A percentile compares a stretch with the other conserved stretches of the same genome.
These are phyloP conservation scores for Moelleriella libera DNA, from an alignment of 2,329 filamentous ascomycete genomes.

Conservation along the genomic window DNA sequence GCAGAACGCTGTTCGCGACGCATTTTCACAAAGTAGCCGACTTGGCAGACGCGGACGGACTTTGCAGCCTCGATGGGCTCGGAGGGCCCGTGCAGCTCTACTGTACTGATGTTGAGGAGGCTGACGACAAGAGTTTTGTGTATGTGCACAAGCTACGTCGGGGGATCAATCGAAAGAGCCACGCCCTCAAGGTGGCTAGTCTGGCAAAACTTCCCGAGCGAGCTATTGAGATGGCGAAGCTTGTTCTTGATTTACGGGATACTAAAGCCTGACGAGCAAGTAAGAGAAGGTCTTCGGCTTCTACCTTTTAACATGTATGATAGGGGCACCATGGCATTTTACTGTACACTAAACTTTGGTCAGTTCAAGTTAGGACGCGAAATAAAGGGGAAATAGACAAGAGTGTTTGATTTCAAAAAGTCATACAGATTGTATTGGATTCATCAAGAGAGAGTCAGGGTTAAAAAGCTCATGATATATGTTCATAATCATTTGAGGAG, in stretches of 20 bases:
- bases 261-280: constrained; percentile 4
- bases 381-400: neutral
- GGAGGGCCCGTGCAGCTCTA: constrained; percentile 50
- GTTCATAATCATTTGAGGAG: constrained; percentile 40
- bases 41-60: constrained; percentile 43
- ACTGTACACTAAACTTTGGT: no score
- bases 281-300: neutral
- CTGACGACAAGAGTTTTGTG: constrained; percentile 55
- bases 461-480: constrained; percentile 53
- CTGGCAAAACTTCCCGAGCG: constrained; percentile 68
- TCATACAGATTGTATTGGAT: constrained; percentile 39
- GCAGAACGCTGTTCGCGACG: constrained; percentile 79
- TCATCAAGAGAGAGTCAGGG: constrained; percentile 47
- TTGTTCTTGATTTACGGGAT: constrained; percentile 28
- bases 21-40: constrained; percentile 84
- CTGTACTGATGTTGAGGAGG: constrained; percentile 81
- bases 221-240: constrained; percentile 53
- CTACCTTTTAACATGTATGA: no score
- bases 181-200: constrained; percentile 87
- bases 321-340: no score
- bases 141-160: constrained; percentile 73
- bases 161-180: constrained; percentile 75
- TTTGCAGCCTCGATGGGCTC: constrained; percentile 16
- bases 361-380: no score
- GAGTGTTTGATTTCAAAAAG: constrained; percentile 7